Evolutionary conservation across 208 protist species (phyloP), one percentile per base, ranked within the genome.

Genomic region (Leishmania braziliensis): DNA sequence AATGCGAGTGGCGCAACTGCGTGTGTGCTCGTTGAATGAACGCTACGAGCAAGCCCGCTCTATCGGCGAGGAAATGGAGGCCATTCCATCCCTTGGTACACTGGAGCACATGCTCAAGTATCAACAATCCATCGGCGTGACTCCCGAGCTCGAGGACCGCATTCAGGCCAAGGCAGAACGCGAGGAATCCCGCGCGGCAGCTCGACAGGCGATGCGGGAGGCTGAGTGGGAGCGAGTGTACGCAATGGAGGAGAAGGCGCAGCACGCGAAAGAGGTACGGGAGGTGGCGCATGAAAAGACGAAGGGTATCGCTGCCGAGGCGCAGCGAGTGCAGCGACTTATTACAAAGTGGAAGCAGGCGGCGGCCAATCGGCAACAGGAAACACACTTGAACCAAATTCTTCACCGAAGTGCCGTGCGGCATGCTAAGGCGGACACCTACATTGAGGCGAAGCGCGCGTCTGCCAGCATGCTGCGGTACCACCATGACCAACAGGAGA

Each of bases 81-180:
- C 14, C 12, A n/a, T 79, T n/a, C 48, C 76, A 3, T 29, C 65
- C 1, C 76, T 79, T 43, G 76, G 76, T 23, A 79, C 76, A 16
- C 23, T 79, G 62, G 76, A 79, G 65, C 76, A 79, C 76, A 79
- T 72, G 76, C 76, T 79, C 26, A 72, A 79, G 76, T 79, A 79
- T 26, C 58, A 79, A 51, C 53, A 79, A 29, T 72, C 63, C 29
- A 79, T 79, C 50, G 76, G 76, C 50, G 23, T 79, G 14, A 54
- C 26, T 3, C 60, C 62, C n/a, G 63, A 70, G 62, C 48, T 79
- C 29, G 48, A 79, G n/a, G 76, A 79, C 58, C 76, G 76, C 12
- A 4, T 79, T 14, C 76, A 79, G 76, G 48, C 29, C 48, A 29
- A 23, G 3, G 2, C 26, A 33, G 60, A 72, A 23, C 43, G 63